A percentile compares a stretch with the other conserved stretches of the same genome.
Conservation (phyloP, 208 protist species). For the Crithidia sp. region DNA sequence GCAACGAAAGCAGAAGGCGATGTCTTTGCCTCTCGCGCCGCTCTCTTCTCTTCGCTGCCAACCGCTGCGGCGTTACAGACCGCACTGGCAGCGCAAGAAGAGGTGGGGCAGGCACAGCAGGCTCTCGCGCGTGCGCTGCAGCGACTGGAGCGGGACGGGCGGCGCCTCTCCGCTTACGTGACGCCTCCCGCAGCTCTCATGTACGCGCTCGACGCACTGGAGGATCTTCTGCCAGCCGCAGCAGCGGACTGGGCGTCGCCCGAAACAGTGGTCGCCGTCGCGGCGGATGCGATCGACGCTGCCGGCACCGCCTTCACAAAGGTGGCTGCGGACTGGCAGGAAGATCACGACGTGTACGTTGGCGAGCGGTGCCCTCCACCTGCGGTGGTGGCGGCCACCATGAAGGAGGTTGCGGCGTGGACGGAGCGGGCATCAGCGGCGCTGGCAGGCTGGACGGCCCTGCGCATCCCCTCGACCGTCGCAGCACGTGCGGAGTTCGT, state of each 20-base stretch:
- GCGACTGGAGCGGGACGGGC: constrained; percentile 24
- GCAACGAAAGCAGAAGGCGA: background rate
- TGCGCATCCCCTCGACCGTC: constrained; percentile 9
- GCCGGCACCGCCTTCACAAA: constrained; percentile 16
- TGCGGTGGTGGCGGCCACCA: background rate
- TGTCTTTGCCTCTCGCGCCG: constrained; percentile 20
- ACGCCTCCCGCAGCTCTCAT: constrained; percentile 20
- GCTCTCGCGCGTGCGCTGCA: constrained; percentile 24
- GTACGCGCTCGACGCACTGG: constrained; percentile 26
- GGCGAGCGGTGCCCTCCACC: constrained; percentile 8
- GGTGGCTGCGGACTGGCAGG: constrained; percentile 22
- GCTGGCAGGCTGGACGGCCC: constrained; percentile 11
- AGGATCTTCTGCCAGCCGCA: constrained; percentile 10
- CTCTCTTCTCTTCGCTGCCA: constrained; percentile 30
- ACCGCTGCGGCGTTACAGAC: constrained; percentile 28
- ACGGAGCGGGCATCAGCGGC: constrained; percentile 16
- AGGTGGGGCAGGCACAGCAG: constrained; percentile 32
- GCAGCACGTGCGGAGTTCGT: constrained; percentile 6
- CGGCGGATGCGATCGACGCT: constrained; percentile 5
- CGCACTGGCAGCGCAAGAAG: constrained; percentile 31
- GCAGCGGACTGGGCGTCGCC: constrained; percentile 3
- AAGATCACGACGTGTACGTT: constrained; percentile 16
- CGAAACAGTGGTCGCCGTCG: background rate
- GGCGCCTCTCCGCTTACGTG: constrained; percentile 15
- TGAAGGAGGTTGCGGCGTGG: constrained; percentile 12